Evolutionary conservation across 148 eudicot genomes (phyloP), one percentile per base, ranked within the genome.

Genomic region (Polygonum maritimum): DNA sequence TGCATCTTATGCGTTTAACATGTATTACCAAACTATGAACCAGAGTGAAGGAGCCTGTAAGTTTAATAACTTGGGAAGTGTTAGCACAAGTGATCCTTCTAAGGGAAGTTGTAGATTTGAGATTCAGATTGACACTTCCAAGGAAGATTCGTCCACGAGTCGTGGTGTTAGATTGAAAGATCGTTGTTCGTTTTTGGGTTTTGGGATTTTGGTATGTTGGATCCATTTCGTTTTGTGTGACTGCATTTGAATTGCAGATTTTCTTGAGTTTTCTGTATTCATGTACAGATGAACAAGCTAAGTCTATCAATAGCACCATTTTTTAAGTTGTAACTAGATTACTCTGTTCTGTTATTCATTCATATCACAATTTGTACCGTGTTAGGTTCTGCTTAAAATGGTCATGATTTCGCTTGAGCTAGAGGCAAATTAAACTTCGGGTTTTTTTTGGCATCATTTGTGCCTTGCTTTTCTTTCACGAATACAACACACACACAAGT

Each of bases 1-100:
- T 52, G 94, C 86, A 26, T 92, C 96, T 0, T 94, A 90, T 63
- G 97, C 92, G 2, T 94, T 90, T 31, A 94, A 94, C 77, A 85
- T 83, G 89, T 94, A 89, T 76, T 94, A 83, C 71, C 98, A 94
- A 52, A 87, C 89, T 12, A 83, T 83, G 89, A 84, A 92, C 84
- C 98, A 94, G 51, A 85, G 75, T 38, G 81, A 55, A 2, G 86
- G 87, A 11, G 84, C 92, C 1, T 94, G 98, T 41, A 78, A 63
- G 7, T 92, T 94, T 69, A 76, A 84, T 19, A 84, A 85, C 39
- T 77, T 92, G 73, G 87, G 89, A 0, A 76, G 76, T 2, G 78
- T 82, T 13, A 89, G 97, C 1, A 77, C 84, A 0, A 89, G 83
- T 36, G 95, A 91, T 85, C 98, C 98, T 33, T 85, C 95, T 7